Percentiles rank a stretch among this genome's conserved stretches.
Conservation (phyloP, 148 eudicot genomes). For the Fallopia convolvulus region DNA sequence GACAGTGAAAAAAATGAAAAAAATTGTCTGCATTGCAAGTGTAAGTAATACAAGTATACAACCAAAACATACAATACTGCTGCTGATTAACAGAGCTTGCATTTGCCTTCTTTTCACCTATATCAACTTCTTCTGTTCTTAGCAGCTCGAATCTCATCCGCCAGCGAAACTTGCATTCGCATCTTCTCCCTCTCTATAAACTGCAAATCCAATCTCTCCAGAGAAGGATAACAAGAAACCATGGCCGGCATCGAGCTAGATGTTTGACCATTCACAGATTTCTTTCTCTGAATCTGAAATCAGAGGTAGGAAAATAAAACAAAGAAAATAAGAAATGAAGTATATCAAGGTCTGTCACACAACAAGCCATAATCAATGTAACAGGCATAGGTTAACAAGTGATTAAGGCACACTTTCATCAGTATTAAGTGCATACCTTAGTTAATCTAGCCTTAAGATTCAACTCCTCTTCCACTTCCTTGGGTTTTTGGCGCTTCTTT, state of each 20-base stretch:
- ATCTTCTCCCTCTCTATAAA: slow-evolving; percentile 31
- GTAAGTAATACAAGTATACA: background rate
- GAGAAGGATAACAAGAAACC: slow-evolving; percentile 30
- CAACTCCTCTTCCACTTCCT: slow-evolving; percentile 35
- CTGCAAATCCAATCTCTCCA: slow-evolving; percentile 61
- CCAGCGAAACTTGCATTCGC: slow-evolving; percentile 52
- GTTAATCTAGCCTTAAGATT: slow-evolving; percentile 43
- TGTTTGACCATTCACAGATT: slow-evolving; percentile 28
- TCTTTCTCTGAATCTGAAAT: slow-evolving; percentile 50
- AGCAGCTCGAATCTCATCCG: slow-evolving; percentile 79
- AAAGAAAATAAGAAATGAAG: too few species aligned
- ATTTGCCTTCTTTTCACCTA: background rate
- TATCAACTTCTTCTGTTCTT: slow-evolving; percentile 40
- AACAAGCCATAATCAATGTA: background rate
- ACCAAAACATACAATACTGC: background rate
- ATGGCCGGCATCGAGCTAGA: slow-evolving; percentile 22
- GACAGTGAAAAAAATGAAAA: background rate
- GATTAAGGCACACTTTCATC: background rate
- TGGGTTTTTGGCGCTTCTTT: slow-evolving; percentile 24
- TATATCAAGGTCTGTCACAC: background rate
- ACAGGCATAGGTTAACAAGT: background rate
- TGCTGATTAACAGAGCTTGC: background rate
- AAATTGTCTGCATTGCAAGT: background rate
- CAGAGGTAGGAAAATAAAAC: slow-evolving; percentile 7
- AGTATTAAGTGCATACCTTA: slow-evolving; percentile 36